phyloP scores from a whole-genome alignment of 352 stramenopile species.

The Phytophthora hybrid region DNA sequence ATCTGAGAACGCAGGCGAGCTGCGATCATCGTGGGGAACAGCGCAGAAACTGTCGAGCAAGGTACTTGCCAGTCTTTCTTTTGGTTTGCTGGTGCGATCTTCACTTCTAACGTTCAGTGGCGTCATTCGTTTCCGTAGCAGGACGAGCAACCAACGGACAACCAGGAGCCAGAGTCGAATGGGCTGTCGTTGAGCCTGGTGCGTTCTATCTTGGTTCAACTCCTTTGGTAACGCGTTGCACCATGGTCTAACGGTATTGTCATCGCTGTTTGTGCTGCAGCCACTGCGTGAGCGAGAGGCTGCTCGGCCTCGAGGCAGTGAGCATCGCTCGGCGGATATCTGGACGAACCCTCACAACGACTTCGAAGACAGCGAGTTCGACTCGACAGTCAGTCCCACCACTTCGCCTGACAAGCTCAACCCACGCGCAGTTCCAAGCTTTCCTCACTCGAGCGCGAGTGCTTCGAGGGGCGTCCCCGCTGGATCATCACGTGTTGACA shows the following conservation, averaged over 20 bases:
- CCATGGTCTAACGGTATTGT: conserved; percentile 13
- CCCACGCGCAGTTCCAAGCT: conserved; percentile 20
- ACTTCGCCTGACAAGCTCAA: conserved; percentile 48
- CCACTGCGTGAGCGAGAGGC: conserved; percentile 25
- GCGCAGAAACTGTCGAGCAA: conserved; percentile 29
- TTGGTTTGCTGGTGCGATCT: conserved; percentile 3
- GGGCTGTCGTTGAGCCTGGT: conserved; percentile 38
- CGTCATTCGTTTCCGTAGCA: conserved; percentile 18
- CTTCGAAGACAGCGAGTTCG: conserved; percentile 34
- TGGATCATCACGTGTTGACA: conserved; percentile 22
- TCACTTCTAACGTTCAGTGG: conserved; percentile 17
- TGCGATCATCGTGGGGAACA: conserved; percentile 26
- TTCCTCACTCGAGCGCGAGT: conserved; percentile 29
- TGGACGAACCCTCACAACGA: conserved; percentile 47
- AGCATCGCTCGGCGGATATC: conserved; percentile 32
- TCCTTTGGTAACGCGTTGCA: conserved; percentile 4
- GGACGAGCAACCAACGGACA: conserved; percentile 34
- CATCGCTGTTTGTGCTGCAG: background rate
- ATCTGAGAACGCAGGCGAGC: conserved; percentile 29
- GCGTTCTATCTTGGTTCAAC: conserved; percentile 7
- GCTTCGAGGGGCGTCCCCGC: conserved; percentile 13
- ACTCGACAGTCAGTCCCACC: conserved; percentile 31
- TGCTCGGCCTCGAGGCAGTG: conserved; percentile 4
- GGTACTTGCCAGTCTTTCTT: conserved; percentile 22
- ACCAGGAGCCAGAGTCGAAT: conserved; percentile 37